Conservation (phyloP, 1,284 basidiomycete genomes). For the Cryptococcus deneoformans region DNA sequence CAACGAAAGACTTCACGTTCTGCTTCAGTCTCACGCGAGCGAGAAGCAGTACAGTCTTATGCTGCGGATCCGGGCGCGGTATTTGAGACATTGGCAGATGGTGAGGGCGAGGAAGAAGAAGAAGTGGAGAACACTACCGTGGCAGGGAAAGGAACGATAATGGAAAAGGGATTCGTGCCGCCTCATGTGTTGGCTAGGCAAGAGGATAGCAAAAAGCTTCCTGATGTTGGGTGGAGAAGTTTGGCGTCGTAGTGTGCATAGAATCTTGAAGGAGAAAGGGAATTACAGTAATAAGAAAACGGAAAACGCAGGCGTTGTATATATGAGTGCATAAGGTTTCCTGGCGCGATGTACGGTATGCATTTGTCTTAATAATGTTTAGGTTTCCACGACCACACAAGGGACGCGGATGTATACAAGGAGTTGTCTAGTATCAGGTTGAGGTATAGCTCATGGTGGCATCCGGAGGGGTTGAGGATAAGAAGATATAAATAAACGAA, state of each 20-base stretch:
- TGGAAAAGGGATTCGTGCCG: conserved; percentile 35
- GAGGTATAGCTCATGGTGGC: too few relatives aligned
- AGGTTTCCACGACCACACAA: too few relatives aligned
- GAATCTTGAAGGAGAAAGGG: too few relatives aligned
- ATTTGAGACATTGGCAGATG: conserved; percentile 38
- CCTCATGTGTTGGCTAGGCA: conserved; percentile 39
- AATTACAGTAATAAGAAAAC: too few relatives aligned
- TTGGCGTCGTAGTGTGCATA: conserved; percentile 3
- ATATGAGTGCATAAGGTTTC: too few relatives aligned
- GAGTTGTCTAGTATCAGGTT: too few relatives aligned
- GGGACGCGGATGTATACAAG: too few relatives aligned
- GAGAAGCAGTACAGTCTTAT: conserved; percentile 30
- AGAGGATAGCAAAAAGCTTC: conserved; percentile 10
- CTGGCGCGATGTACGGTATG: too few relatives aligned
- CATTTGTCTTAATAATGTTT: neutral
- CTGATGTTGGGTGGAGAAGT: conserved; percentile 39
- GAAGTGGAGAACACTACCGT: conserved; percentile 21
- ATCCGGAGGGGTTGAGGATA: too few relatives aligned
- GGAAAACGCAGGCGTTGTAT: too few relatives aligned
- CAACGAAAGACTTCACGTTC: conserved; percentile 12
- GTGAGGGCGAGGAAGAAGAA: conserved; percentile 19
- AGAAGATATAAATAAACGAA: too few relatives aligned
- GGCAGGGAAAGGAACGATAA: conserved; percentile 24
- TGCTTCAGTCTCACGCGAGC: conserved; percentile 30
- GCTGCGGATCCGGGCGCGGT: conserved; percentile 39